These are phyloP conservation scores for Schwanniomyces pseudopolymorphus DNA, from an alignment of 805 yeast genomes.

Conservation along the genomic window DNA sequence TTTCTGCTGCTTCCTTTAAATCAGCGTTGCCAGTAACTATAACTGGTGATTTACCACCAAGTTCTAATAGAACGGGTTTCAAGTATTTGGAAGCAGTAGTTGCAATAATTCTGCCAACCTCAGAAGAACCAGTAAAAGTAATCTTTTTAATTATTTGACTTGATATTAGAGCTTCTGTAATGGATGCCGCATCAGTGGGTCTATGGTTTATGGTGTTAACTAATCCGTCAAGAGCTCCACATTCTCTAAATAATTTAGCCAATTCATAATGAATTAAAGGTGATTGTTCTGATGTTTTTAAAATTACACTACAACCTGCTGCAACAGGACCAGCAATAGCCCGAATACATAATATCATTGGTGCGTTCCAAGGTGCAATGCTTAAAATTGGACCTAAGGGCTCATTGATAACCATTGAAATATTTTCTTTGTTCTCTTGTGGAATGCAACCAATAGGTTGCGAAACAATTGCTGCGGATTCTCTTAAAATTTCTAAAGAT, in stretches of 20 bases:
- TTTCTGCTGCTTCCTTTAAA: constrained; percentile 26
- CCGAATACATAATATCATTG: constrained; percentile 38
- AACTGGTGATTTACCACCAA: constrained; percentile 45
- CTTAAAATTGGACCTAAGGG: constrained; percentile 48
- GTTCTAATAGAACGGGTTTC: constrained; percentile 42
- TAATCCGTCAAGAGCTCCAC: constrained; percentile 37
- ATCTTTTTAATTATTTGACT: constrained; percentile 30
- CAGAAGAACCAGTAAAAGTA: constrained; percentile 48
- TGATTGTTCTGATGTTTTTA: constrained; percentile 42
- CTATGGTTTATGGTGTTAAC: constrained; percentile 32
- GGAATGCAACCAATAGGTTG: constrained; percentile 16
- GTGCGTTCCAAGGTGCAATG: constrained; percentile 51
- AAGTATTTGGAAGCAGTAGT: constrained; percentile 31
- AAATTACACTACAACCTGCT: constrained; percentile 49
- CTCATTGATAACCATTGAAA: constrained; percentile 29
- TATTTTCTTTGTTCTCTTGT: constrained; percentile 10
- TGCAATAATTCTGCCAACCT: constrained; percentile 37
- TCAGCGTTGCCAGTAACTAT: constrained; percentile 34
- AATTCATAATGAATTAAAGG: constrained; percentile 30
- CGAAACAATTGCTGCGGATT: constrained; percentile 21
- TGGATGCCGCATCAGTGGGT: constrained; percentile 20
- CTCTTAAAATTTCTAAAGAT: constrained; percentile 26
- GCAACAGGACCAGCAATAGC: constrained; percentile 44
- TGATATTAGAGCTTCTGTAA: constrained; percentile 25
- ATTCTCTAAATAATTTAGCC: constrained; percentile 30